Evolutionary conservation across 2,329 filamentous ascomycete genomes (phyloP), one percentile per base, ranked within the genome.

Genomic region (Chrysoporthe deuterocubensis): DNA sequence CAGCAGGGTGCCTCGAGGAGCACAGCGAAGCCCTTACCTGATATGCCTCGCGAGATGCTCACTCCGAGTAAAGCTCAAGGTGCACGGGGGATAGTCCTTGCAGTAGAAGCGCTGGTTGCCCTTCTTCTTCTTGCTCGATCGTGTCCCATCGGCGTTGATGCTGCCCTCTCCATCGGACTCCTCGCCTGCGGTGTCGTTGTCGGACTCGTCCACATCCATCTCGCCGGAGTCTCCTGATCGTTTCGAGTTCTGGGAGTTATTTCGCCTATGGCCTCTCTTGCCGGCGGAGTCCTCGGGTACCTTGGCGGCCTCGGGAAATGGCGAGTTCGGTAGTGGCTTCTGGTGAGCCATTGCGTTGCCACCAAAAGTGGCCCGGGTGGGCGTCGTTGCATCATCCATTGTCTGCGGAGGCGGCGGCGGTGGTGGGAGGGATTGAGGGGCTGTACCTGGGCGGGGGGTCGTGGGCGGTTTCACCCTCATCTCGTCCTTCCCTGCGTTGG

Each of bases 71-170:
- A 99, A 99, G 79, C 94, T 97, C 67, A 99, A 79, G 75, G 91
- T 94, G 79, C 96, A 99, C 4, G 94, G 94, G 37, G 95, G 95
- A 74, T 93, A 98, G 43, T 97, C 94, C 4, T 92, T 96, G 81
- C 96, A 99, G 79, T 95, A 97, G 79, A 99, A 99, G 58, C 93
- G 89, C 78, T 97, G 94, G 0, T 94, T 93, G 79, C 97, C 97
- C 81, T 97, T 97, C 82, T 97, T 97, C 86, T 97, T 98, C 81
- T 96, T 97, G 64, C 87, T 90, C 9, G 92, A 91, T 70, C 90
- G 87, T n/a, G 84, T 83, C 54, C 88, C 82, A 75, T 91, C 89
- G 13, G 85, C 88, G 67, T 86, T 85, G 32, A 90, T 83, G 72
- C 85, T 89, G 48, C 87, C 90, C 61, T 87, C 87, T 43, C 67